Percentiles rank a stretch among this genome's conserved stretches.
Evolutionary conservation across 2,329 filamentous ascomycete genomes (phyloP).

Genomic region (Talaromyces sp.): DNA sequence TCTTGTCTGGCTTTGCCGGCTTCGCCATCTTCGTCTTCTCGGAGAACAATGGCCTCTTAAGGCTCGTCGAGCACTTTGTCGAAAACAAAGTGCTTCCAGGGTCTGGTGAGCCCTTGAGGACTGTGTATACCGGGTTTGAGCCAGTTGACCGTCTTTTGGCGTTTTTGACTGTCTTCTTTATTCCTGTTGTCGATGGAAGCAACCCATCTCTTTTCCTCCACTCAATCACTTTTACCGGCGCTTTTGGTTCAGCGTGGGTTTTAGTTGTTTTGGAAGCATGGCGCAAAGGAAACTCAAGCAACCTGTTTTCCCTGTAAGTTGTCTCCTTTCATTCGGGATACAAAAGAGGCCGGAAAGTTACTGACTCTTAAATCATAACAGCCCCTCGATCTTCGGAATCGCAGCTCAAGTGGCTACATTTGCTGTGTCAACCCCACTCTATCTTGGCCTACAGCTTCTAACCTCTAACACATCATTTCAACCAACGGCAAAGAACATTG

Average conservation of each 20-base stretch:
- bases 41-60: slow-evolving; percentile 26
- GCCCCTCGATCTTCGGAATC: slow-evolving; percentile 37
- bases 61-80: slow-evolving; percentile 23
- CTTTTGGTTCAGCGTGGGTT: slow-evolving; percentile 39
- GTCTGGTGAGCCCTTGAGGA: slow-evolving; percentile 17
- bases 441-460: slow-evolving; percentile 40
- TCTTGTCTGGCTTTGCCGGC: slow-evolving; percentile 26
- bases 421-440: slow-evolving; percentile 42
- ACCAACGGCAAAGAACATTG: slow-evolving; percentile 30
- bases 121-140: slow-evolving; percentile 30
- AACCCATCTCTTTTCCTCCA: slow-evolving; percentile 32
- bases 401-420: slow-evolving; percentile 41
- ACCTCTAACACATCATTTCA: slow-evolving; percentile 37
- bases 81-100: slow-evolving; percentile 16
- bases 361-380: slow-evolving; percentile 12
- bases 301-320: slow-evolving; percentile 39
- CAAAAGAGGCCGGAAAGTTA: background rate
- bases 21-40: slow-evolving; percentile 32
- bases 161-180: slow-evolving; percentile 35
- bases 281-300: slow-evolving; percentile 40
- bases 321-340: slow-evolving; percentile 3
- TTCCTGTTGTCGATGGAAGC: slow-evolving; percentile 35
- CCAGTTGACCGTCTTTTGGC: slow-evolving; percentile 28
- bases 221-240: slow-evolving; percentile 35
- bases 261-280: slow-evolving; percentile 43